These are phyloP conservation scores for Eucalyptus marginata DNA, from an alignment of 345 rosid genomes.

Conservation along the genomic window DNA sequence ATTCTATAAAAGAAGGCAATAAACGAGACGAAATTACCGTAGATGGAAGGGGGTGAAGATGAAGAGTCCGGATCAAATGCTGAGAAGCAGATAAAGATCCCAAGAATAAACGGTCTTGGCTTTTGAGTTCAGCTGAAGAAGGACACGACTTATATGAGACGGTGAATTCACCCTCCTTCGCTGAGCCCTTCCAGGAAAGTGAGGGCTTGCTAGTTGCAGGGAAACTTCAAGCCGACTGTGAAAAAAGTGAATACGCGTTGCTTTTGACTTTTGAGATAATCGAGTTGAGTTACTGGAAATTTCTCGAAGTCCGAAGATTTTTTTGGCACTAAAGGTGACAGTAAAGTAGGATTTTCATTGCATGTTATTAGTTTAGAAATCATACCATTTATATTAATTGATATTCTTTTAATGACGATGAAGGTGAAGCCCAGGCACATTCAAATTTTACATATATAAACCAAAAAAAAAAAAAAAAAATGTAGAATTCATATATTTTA, in stretches of 20 bases:
- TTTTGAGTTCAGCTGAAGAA: not conserved
- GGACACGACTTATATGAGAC: fast-evolving
- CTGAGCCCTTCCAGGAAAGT: not conserved
- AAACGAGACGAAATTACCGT: not conserved
- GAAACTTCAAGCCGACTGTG: not conserved
- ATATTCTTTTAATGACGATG: not conserved
- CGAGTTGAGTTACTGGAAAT: not conserved
- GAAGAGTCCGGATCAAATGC: not conserved
- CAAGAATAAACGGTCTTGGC: not conserved
- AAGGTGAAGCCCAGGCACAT: not conserved
- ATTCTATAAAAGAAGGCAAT: not conserved
- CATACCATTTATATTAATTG: not conserved
- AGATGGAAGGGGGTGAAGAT: not conserved
- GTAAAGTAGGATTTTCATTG: not conserved
- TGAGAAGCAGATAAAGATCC: not conserved
- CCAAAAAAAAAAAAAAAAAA: too few species aligned
- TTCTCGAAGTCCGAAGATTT: not conserved
- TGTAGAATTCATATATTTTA: too few species aligned
- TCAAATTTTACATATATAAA: too few species aligned
- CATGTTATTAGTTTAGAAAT: not conserved
- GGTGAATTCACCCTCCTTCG: not conserved
- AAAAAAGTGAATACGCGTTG: not conserved
- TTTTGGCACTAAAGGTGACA: not conserved
- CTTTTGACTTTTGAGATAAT: too few species aligned
- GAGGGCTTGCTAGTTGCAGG: not conserved